Evolutionary conservation across 2,329 filamentous ascomycete species (phyloP), one percentile per base, ranked within the genome.

Genomic region (Fusarium tjaetaba): DNA sequence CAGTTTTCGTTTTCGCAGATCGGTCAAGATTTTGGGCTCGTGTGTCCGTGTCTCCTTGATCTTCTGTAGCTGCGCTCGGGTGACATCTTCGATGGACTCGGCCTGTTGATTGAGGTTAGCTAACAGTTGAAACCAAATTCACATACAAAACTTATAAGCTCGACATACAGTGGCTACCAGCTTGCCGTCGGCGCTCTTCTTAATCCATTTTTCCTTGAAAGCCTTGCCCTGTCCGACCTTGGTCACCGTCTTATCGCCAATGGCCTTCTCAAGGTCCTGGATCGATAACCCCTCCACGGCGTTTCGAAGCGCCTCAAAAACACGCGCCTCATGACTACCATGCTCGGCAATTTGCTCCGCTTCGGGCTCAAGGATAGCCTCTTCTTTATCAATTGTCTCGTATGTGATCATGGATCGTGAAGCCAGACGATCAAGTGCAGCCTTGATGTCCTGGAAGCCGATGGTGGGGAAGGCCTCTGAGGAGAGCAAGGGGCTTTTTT

Each of bases 141-240:
- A 20, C 14, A 51, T 28, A n/a, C 16, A 65, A 16, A 24, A 46
- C 11, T 30, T 30, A 43, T 34, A 15, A 41, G 18, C 26, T 43
- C 20, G 32, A 80, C 85, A 77, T 76, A 88, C 88, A 76, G 85
- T 83, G 70, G 88, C 86, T 53, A 88, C 83, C 59, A 90, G 81
- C 79, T 86, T 87, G 71, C 88, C 87, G 30, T 88, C 86, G 76
- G 89, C 87, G 71, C 87, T 88, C 83, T 90, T 92, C 18, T 83
- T 81, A 71, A 93, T 92, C 91, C 91, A 93, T 80, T 91, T 92
- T 82, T 91, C 89, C 80, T 90, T 97, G 86, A 98, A 97, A 39
- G 96, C 96, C 85, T 96, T 97, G 78, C 95, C 95, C 81, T 96
- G 93, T n/a, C 96, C 96, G 69, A 98, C 87, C 85, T 94, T 96